Evolutionary conservation across 2,329 filamentous ascomycete species (phyloP).

Genomic region (Lasiodiplodia hormozganensis): DNA sequence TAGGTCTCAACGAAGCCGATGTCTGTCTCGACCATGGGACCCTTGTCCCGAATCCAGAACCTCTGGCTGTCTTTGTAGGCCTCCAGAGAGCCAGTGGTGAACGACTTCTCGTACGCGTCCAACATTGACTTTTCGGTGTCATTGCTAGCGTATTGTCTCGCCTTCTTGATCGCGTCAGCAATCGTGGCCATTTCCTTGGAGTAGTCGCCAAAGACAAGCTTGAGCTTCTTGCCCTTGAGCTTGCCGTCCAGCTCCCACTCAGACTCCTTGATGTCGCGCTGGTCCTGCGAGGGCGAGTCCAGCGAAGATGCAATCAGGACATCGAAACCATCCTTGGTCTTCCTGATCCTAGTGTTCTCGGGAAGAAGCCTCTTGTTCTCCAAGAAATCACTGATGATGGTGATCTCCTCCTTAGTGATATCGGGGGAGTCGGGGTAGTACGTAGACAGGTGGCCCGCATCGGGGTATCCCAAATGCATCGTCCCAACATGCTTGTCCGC

Average conservation of each 20-base stretch:
- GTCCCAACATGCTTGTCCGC: slow-evolving; percentile 49
- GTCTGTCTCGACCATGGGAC: slow-evolving; percentile 59
- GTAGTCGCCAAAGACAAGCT: slow-evolving; percentile 55
- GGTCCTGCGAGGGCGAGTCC: slow-evolving; percentile 45
- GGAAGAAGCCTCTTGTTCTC: slow-evolving; percentile 54
- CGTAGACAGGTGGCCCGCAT: slow-evolving; percentile 55
- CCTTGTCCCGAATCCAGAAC: slow-evolving; percentile 61
- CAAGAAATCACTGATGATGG: slow-evolving; percentile 54
- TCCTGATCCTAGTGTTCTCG: slow-evolving; percentile 58
- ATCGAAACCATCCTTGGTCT: slow-evolving; percentile 54
- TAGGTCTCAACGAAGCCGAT: slow-evolving; percentile 64
- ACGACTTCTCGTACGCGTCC: slow-evolving; percentile 57
- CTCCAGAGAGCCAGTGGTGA: slow-evolving; percentile 57
- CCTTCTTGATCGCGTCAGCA: slow-evolving; percentile 53
- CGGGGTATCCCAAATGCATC: slow-evolving; percentile 59
- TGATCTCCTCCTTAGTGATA: slow-evolving; percentile 57
- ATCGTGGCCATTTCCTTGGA: slow-evolving; percentile 56
- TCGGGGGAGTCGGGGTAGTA: slow-evolving; percentile 58
- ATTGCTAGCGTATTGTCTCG: slow-evolving; percentile 56
- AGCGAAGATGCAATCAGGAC: slow-evolving; percentile 57
- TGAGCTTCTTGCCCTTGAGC: slow-evolving; percentile 54
- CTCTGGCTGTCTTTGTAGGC: slow-evolving; percentile 59
- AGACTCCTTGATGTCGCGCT: slow-evolving; percentile 52
- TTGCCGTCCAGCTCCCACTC: slow-evolving; percentile 54
- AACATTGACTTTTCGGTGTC: slow-evolving; percentile 54